phyloP scores from a whole-genome alignment of 164 flowering plant species.

The Buxus sempervirens region DNA sequence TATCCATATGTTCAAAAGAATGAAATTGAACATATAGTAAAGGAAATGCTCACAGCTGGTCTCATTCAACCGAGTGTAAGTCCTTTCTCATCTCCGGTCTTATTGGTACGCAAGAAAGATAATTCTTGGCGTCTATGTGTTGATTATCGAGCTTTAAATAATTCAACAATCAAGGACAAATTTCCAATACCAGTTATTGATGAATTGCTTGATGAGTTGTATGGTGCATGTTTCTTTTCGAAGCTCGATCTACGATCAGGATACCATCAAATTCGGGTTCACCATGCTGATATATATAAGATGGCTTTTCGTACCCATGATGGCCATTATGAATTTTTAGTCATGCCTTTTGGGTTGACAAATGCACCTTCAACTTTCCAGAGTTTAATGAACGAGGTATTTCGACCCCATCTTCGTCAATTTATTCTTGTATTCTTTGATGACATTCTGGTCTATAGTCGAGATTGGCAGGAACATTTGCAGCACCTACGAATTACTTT shows the following conservation, averaged over 20 bases:
- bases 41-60: conserved; percentile 8
- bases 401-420: neutral
- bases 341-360: conserved; percentile 12
- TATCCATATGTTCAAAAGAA: conserved; percentile 3
- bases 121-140: conserved; percentile 6
- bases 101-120: conserved; percentile 13
- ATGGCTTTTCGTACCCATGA: conserved; percentile 6
- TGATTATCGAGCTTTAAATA: conserved; percentile 11
- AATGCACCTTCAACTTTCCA: conserved; percentile 10
- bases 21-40: conserved; percentile 3
- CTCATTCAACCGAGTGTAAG: conserved; percentile 1
- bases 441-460: conserved; percentile 1
- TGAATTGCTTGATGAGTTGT: conserved; percentile 11
- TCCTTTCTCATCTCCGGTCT: conserved; percentile 9
- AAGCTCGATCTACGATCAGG: conserved; percentile 9
- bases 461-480: neutral
- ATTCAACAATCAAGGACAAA: conserved; percentile 2
- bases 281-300: neutral
- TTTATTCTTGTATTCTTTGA: conserved; percentile 10
- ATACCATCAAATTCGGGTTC: neutral
- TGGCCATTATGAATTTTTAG: conserved; percentile 5
- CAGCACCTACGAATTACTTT: neutral
- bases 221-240: neutral
- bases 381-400: conserved; percentile 1
- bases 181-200: conserved; percentile 12